Percentiles rank a stretch among this genome's conserved stretches.
Conservation (phyloP, 2,329 filamentous ascomycete genomes). For the Cordyceps javanica region DNA sequence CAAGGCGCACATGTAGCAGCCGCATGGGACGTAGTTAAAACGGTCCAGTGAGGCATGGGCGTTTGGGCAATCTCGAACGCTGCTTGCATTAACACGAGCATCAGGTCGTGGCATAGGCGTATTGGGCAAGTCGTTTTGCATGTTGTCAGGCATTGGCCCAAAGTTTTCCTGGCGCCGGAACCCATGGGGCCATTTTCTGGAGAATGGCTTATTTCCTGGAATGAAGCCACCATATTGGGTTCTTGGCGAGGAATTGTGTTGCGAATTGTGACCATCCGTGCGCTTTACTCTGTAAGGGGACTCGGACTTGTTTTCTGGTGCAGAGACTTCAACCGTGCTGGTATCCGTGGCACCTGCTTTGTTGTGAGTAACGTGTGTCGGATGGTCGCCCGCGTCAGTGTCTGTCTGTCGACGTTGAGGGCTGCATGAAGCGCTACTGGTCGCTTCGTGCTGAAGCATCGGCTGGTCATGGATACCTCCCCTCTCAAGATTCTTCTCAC, state of each 20-base stretch:
- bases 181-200: background rate
- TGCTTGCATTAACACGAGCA: background rate
- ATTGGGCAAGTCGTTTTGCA: background rate
- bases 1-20: slow-evolving; percentile 23
- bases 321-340: background rate
- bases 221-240: background rate
- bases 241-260: background rate
- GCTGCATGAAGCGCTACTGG: background rate
- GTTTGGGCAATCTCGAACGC: background rate
- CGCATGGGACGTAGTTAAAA: slow-evolving; percentile 23
- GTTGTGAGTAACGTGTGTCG: background rate
- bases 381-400: background rate
- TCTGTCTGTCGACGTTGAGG: background rate
- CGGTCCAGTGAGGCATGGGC: background rate
- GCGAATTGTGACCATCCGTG: background rate
- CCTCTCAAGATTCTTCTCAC: background rate
- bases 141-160: background rate
- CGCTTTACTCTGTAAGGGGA: background rate
- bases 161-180: background rate
- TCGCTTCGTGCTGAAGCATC: background rate
- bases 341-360: background rate
- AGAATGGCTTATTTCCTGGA: background rate
- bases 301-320: background rate
- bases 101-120: background rate
- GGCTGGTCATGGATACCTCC: background rate